Evolutionary conservation across 2,329 filamentous ascomycete genomes (phyloP).

Genomic region (Paraconiothyrium sp.): DNA sequence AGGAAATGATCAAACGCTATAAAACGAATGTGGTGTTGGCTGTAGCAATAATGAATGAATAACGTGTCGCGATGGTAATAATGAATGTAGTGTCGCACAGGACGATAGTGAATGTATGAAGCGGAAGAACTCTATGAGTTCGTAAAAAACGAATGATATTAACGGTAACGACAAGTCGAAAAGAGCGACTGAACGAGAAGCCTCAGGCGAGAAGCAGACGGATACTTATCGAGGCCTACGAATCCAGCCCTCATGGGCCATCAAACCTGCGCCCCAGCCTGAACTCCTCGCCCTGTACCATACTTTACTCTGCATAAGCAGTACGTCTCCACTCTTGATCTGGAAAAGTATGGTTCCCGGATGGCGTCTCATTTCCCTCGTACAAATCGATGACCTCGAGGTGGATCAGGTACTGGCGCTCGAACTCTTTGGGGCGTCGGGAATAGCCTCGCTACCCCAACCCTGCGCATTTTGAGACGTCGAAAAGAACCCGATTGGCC

Average conservation of each 20-base stretch:
- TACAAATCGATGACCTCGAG: background rate
- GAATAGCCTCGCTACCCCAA: background rate
- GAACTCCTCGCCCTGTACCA: constrained; percentile 8
- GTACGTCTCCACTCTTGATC: constrained; percentile 4
- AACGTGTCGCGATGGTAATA: background rate
- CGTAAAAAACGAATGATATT: constrained; percentile 6
- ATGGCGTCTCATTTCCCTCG: constrained; percentile 4
- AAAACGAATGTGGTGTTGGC: background rate
- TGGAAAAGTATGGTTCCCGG: background rate
- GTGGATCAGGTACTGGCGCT: background rate
- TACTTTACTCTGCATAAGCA: constrained; percentile 9
- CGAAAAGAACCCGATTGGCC: constrained; percentile 1
- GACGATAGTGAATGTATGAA: background rate
- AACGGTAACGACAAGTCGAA: background rate
- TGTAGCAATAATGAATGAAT: background rate
- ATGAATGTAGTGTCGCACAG: background rate
- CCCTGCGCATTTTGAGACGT: constrained; percentile 8
- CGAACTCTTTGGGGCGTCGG: background rate
- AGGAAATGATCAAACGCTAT: background rate
- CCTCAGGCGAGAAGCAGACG: background rate
- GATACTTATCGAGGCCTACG: constrained; percentile 4
- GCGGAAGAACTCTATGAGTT: background rate
- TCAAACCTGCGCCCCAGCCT: constrained; percentile 2
- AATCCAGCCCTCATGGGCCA: background rate
- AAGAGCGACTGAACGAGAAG: background rate